A percentile compares a stretch with the other conserved stretches of the same genome.
Conservation (phyloP, 305 asterid species). For the Solanum hybrid region DNA sequence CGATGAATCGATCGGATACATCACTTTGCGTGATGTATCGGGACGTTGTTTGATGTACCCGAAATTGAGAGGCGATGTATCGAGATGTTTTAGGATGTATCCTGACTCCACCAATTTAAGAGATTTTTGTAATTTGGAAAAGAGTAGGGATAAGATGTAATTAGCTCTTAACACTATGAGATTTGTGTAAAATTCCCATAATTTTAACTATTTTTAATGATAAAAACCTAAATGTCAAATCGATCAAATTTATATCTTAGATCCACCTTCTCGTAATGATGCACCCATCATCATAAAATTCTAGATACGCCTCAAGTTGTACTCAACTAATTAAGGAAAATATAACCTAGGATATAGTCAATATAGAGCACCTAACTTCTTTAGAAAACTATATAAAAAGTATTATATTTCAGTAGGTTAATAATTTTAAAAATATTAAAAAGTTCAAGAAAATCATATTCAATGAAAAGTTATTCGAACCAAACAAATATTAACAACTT, state of each 20-base stretch:
- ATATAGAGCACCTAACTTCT: not conserved
- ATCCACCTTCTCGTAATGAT: not conserved
- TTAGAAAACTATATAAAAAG: too few relatives aligned
- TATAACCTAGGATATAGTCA: not conserved
- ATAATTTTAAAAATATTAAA: too few relatives aligned
- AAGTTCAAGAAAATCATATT: not conserved
- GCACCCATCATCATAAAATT: not conserved
- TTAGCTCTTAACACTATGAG: not conserved
- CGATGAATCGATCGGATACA: not conserved
- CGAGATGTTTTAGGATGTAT: not conserved
- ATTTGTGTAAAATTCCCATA: not conserved
- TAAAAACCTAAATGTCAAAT: not conserved
- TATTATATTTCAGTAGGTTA: not conserved
- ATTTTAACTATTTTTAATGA: too few relatives aligned
- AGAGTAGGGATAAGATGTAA: not conserved
- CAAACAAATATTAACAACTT: too few relatives aligned
- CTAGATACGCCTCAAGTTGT: not conserved
- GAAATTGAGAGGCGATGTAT: not conserved
- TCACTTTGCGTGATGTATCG: not conserved
- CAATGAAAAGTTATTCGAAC: not conserved
- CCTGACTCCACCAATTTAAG: not conserved
- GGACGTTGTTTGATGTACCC: not conserved
- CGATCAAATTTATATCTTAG: not conserved
- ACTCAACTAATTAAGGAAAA: not conserved
- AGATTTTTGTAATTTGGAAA: not conserved